Conservation (phyloP, 139 green algal species). For the Volvox reticuliferus region DNA sequence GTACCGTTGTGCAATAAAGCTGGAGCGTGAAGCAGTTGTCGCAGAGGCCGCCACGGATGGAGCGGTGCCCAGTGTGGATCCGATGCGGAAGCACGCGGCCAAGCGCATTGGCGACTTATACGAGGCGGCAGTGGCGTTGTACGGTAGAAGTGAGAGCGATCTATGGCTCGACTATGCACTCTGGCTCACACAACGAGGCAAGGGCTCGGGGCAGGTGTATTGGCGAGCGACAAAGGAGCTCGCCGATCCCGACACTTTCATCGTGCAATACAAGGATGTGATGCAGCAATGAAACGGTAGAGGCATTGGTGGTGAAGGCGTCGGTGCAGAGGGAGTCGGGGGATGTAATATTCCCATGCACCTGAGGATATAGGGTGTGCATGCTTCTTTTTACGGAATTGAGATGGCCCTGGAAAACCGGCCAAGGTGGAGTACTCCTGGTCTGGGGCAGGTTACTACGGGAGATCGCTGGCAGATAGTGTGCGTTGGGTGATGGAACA, state of each 20-base stretch:
- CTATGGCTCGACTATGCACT: conserved; percentile 78
- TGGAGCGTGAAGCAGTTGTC: conserved; percentile 63
- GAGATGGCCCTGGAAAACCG: too few relatives aligned
- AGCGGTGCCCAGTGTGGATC: too few relatives aligned
- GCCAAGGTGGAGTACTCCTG: too few relatives aligned
- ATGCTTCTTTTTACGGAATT: too few relatives aligned
- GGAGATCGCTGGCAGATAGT: too few relatives aligned
- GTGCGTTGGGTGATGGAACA: too few relatives aligned
- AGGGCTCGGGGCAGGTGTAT: conserved; percentile 67
- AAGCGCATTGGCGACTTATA: conserved; percentile 57
- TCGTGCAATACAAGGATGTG: conserved; percentile 45
- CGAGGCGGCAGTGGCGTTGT: conserved; percentile 65
- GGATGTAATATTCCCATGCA: too few relatives aligned
- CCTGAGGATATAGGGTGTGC: too few relatives aligned
- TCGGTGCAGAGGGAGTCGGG: too few relatives aligned
- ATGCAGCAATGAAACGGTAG: neutral
- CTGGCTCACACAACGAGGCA: conserved; percentile 45
- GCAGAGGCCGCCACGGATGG: neutral
- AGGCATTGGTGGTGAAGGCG: too few relatives aligned
- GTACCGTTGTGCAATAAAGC: conserved; percentile 63
- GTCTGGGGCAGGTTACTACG: too few relatives aligned
- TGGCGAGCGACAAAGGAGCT: conserved; percentile 80
- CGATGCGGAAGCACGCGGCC: neutral
- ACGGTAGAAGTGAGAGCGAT: conserved; percentile 63
- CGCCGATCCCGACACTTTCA: conserved; percentile 63